Evolutionary conservation across 225 moss, liverwort and hornwort genomes (phyloP).

Genomic region (Pleurozium schreberi): DNA sequence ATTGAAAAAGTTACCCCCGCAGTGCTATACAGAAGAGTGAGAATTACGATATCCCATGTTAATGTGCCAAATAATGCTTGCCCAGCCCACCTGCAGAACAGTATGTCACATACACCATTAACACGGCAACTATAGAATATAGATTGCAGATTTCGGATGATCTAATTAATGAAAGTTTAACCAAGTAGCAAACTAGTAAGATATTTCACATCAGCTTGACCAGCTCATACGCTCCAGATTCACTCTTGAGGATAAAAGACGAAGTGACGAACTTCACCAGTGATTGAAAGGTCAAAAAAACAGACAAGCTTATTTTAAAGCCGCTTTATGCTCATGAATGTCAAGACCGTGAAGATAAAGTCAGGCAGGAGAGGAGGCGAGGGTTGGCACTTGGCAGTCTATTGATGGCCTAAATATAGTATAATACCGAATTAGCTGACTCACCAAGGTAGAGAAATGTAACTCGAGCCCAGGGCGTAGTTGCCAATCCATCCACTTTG

Average conservation of each 20-base stretch:
- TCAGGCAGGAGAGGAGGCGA: background rate
- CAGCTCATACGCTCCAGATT: background rate
- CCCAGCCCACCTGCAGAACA: constrained; percentile 81
- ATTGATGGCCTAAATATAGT: background rate
- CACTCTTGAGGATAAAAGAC: background rate
- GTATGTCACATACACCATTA: background rate
- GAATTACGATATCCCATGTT: constrained; percentile 69
- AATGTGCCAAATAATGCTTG: constrained; percentile 90
- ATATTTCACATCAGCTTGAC: background rate
- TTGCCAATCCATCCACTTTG: constrained; percentile 96
- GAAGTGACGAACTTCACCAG: background rate
- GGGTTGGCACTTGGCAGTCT: background rate
- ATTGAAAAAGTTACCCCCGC: constrained; percentile 53
- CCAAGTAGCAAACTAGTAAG: background rate
- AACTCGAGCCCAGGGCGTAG: constrained; percentile 82
- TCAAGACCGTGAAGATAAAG: background rate
- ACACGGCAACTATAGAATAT: background rate
- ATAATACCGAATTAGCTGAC: background rate
- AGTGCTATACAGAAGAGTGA: constrained; percentile 93
- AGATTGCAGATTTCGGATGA: background rate
- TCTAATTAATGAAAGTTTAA: background rate
- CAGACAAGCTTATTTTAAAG: background rate
- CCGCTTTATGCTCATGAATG: background rate
- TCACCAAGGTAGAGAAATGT: constrained; percentile 85
- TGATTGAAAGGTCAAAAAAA: background rate